Evolutionary conservation across 1,139 yeast species (phyloP), one percentile per base, ranked within the genome.

Genomic region (Kodamaea suecica): DNA sequence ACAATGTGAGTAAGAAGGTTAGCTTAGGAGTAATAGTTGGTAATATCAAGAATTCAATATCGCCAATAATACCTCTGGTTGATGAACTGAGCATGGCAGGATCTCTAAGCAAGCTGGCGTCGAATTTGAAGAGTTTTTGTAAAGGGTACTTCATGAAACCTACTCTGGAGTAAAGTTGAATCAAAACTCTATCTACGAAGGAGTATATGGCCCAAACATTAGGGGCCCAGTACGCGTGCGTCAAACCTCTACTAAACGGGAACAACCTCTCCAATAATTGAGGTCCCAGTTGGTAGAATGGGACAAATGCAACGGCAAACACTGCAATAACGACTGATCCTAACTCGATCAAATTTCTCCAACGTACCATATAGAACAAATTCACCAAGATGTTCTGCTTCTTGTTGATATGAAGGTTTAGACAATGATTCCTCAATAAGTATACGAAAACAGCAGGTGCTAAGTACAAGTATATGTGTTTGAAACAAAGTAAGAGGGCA

Each of bases 151-250:
- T 69, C 12, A 72, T 46, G 31, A 71, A 57, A 3, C 84, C 80
- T 17, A 76, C 47, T 29, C 55, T 59, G 36, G 66, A 62, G 50
- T 63, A 73, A 14, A 73, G 50, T 42, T 72, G 69, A 19, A 87
- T 77, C 37, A 90, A 66, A 1, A 81, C 53, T 40, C 95, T 70
- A 59, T 92, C 99, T n/a, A 72, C 44, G 47, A 86, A 84, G 1
- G 97, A 85, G 58, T 92, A 92, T 9, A 92, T 50, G 0, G 98
- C 96, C 99, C 99, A 92, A 35, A 88, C 67, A 50, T 92, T 92
- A 4, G 98, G 98, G 1, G 98, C 98, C 98, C 98, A 92, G 61
- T 94, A 94, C 0, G 97, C 97, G 59, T 94, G 98, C 4, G 97
- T 92, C 27, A 94, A 70, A 1, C 98, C 98, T 53, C 98, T 73